Conservation (phyloP, 352 stramenopile genomes). For the Phytopythium kandeliae region DNA sequence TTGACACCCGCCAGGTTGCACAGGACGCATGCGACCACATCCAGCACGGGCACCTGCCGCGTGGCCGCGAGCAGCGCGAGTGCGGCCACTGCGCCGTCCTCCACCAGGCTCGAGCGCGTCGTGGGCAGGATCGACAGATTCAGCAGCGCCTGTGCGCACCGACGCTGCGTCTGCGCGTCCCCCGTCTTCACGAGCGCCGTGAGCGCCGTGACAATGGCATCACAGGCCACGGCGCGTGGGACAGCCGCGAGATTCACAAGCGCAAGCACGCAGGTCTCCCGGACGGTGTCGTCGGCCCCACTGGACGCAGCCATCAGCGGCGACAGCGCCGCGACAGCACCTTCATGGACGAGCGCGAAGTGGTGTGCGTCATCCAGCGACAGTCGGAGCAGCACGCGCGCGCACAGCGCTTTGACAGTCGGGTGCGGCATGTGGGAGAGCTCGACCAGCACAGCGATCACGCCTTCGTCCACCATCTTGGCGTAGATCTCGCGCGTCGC, state of each 20-base stretch:
- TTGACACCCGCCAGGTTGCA: constrained; percentile 58
- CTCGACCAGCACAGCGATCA: constrained; percentile 50
- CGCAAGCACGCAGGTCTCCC: constrained; percentile 54
- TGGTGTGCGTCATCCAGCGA: constrained; percentile 69
- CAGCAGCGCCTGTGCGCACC: constrained; percentile 54
- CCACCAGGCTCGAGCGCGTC: constrained; percentile 61
- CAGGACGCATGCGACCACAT: constrained; percentile 43
- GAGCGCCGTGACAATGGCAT: constrained; percentile 55
- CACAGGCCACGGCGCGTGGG: constrained; percentile 66
- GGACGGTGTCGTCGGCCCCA: constrained; percentile 39
- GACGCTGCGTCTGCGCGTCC: constrained; percentile 15
- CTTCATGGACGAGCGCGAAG: constrained; percentile 77
- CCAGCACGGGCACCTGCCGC: constrained; percentile 30
- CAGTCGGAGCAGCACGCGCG: constrained; percentile 61
- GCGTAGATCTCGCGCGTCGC: constrained; percentile 45
- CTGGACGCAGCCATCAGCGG: constrained; percentile 55
- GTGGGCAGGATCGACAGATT: constrained; percentile 80
- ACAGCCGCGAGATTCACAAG: constrained; percentile 68
- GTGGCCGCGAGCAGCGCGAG: constrained; percentile 38
- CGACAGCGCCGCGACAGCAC: constrained; percentile 50
- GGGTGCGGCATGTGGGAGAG: constrained; percentile 56
- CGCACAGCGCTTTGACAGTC: constrained; percentile 66
- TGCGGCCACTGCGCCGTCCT: constrained; percentile 60
- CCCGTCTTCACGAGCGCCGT: constrained; percentile 31
- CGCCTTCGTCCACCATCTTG: constrained; percentile 73